Evolutionary conservation across 2,329 filamentous ascomycete species (phyloP).

Genomic region (Alternaria sp.): DNA sequence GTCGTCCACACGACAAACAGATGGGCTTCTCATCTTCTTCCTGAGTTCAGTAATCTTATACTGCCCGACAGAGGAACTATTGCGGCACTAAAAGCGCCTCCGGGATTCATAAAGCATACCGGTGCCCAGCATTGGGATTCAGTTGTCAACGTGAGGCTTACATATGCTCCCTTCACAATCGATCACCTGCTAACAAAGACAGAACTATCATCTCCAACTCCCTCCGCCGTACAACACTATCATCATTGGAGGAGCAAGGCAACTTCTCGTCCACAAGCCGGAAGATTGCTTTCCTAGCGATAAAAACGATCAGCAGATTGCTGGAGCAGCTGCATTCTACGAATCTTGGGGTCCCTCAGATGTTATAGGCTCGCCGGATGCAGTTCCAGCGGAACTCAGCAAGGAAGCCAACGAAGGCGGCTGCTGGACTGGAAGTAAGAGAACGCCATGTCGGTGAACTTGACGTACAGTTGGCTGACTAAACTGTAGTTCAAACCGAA

Average conservation of each 20-base stretch:
- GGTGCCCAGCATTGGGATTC: constrained; percentile 22
- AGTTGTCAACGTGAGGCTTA: constrained; percentile 13
- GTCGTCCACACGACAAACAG: constrained; percentile 20
- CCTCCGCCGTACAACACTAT: constrained; percentile 21
- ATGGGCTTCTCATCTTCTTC: constrained; percentile 22
- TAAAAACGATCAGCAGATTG: constrained; percentile 13
- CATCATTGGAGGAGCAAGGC: constrained; percentile 20
- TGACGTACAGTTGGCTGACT: not conserved
- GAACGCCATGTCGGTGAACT: not conserved
- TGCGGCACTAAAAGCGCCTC: constrained; percentile 16
- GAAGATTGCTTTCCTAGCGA: constrained; percentile 11
- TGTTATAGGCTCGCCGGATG: constrained; percentile 8
- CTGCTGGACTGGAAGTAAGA: constrained; percentile 17
- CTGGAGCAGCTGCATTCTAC: constrained; percentile 14
- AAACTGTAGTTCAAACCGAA: constrained; percentile 3
- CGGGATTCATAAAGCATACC: constrained; percentile 17
- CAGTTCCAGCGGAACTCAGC: constrained; percentile 8
- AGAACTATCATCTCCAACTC: constrained; percentile 22
- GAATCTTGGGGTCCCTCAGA: constrained; percentile 17
- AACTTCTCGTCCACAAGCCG: constrained; percentile 13
- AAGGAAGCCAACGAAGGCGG: constrained; percentile 13
- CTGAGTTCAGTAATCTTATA: constrained; percentile 16
- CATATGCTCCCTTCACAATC: not conserved
- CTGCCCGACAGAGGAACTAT: constrained; percentile 9
- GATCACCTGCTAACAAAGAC: not conserved